Base-by-base conservation (phyloP, 371 early-diverging fungal species). In the Mucor indicus region DNA sequence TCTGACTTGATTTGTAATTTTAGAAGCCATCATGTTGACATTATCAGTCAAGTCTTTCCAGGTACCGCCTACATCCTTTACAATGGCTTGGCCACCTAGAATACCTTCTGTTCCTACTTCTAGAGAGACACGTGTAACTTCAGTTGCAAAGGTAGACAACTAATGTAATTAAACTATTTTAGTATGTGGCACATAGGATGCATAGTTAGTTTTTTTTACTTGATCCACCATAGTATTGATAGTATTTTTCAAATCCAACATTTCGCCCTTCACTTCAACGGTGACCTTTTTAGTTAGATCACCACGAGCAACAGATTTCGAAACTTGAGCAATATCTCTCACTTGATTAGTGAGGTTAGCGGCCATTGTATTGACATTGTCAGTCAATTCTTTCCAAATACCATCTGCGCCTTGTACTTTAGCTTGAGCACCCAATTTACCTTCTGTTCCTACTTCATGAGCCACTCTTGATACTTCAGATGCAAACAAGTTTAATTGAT, bases 141-240 rank as follows among this genome's bases (percentile, higher is more conserved):
- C 87, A 0, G 76, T 71, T 1, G 84, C 84, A 66, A 84, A 84
- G 0, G 68, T 80, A 46, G 59, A 81, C 48, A 67, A 58, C 80
- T 48, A 50, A 41, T 1, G 27, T 25, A n/a, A 23, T 37, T 15
- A 15, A 38, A 17, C 43, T 25, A 16, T 19, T 20, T n/a, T n/a
- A n/a, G n/a, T n/a, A n/a, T n/a, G n/a, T n/a, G n/a, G n/a, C n/a
- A n/a, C n/a, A n/a, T n/a, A n/a, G n/a, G n/a, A n/a, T n/a, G n/a
- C n/a, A n/a, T n/a, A n/a, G n/a, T n/a, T n/a, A n/a, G n/a, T n/a
- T n/a, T n/a, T n/a, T 13, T 40, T 50, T 72, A 75, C 71, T 55
- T 79, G 76, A 56, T 77, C 80, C 30, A 81, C 77, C 84, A 80
- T 83, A 17, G 80, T 77, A 55, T 83, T 83, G 40, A 84, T 80